Evolutionary conservation across 306 rosid species (phyloP), one percentile per base, ranked within the genome.

Genomic region (Vigna reflexopilosa): DNA sequence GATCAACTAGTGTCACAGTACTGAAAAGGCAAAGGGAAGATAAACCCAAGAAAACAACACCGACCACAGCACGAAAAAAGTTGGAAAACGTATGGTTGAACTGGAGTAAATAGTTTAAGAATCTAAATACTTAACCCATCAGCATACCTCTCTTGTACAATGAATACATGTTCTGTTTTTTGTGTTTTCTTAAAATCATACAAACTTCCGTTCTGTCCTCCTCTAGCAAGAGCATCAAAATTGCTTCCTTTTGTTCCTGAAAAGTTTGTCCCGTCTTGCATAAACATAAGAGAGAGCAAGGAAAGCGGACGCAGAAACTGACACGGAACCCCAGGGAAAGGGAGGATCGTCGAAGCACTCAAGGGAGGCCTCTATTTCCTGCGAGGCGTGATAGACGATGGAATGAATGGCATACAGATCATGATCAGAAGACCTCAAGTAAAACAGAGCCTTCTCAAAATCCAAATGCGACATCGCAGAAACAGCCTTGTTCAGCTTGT

Each of bases 261-360:
- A 96, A 75, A 90, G 81, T 74, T 86, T 86, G 77, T 87, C 85
- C 76, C 86, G 80, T 87, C 80, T 91, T 3, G 87, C 85, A 80
- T 84, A 90, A 82, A 90, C 86, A 85, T 91, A 96, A 79, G 86
- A 86, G 77, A 88, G 74, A 67, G 87, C 85, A 83, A 88, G 73
- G 81, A 91, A 79, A 83, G 87, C 79, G 5, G 13, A 56, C 0
- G 82, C 88, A 58, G 92, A 84, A 4, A 88, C 38, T 10, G 88
- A 88, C 42, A 90, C 83, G 1, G 85, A 77, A 61, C 61, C 76
- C 99, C 99, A 93, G 0, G 97, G 99, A 80, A 95, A 85, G 2
- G 98, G 89, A 66, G 99, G 97, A 77, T 95, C 99, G 88, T 63
- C 88, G 65, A 95, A 95, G 88, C 99, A 95, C 44, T 84, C 86